Evolutionary conservation across 2,329 filamentous ascomycete species (phyloP), one percentile per base, ranked within the genome.

Genomic region (Leptodontidium sp.): DNA sequence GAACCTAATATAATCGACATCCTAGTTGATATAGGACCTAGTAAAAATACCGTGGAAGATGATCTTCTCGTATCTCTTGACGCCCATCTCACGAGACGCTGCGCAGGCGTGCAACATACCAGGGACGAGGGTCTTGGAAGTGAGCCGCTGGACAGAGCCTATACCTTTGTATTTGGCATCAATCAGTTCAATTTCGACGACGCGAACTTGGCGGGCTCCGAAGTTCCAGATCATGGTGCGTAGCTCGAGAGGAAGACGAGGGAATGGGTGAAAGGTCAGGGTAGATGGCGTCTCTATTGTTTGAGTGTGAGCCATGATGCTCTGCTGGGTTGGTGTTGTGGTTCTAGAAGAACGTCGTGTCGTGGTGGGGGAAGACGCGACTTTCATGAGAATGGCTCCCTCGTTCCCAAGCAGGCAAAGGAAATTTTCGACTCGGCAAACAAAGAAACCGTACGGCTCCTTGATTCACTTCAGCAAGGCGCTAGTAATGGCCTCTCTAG

Each of bases 51-150:
- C 49, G 15, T 61, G 49, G 12, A 66, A 62, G 9, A 49, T 15
- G 12, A 66, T 17, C 17, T 32, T 52, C 45, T 65, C 45, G 40
- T 64, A 68, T 26, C 47, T 24, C 29, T 65, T 47, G n/a, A 64
- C n/a, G 0, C 38, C 66, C 53, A 61, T 38, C 6, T 5, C 9
- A 26, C 67, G 64, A 26, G 64, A 64, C 52, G 66, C 64, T 1
- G 21, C 26, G 32, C 59, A 66, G 26, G 59, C 52, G 26, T 69
- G 67, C 1, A 69, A 38, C 3, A 69, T 50, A 6, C 59, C 26
- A 11, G 64, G 64, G 8, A 55, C 49, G 26, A 59, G 58, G 1
- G 67, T 68, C n/a, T 57, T 59, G 11, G 64, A 61, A 15, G 26
- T 52, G 14, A 52, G 50, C 26, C 64, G 32, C 4, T 24, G 11